Conservation (phyloP, 2,329 filamentous ascomycete species). For the Rhexocercosporidium sp. region DNA sequence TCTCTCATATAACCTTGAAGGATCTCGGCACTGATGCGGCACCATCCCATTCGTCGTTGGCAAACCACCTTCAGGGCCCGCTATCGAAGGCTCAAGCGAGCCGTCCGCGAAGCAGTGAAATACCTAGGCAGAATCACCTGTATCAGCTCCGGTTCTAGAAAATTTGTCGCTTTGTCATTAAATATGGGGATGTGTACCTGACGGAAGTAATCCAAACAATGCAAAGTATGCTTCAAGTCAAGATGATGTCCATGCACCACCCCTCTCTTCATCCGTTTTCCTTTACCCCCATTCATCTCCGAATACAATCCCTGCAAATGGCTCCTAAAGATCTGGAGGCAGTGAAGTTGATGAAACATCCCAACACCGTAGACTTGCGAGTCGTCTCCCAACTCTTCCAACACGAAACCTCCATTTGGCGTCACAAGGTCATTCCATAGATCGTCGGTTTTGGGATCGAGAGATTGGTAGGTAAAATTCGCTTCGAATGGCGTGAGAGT, state of each 20-base stretch:
- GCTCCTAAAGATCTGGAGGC: constrained; percentile 4
- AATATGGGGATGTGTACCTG: constrained; percentile 5
- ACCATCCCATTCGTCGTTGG: constrained; percentile 5
- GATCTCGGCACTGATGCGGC: constrained; percentile 9
- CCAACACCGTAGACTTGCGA: not conserved
- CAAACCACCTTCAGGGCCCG: not conserved
- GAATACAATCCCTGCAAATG: constrained; percentile 1
- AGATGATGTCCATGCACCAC: constrained; percentile 14
- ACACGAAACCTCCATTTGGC: constrained; percentile 3
- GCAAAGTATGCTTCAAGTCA: not conserved
- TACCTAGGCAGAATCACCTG: not conserved
- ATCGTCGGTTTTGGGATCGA: not conserved
- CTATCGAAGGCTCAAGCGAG: not conserved
- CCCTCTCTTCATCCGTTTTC: not conserved
- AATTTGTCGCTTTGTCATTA: no score
- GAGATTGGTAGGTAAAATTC: constrained; percentile 1
- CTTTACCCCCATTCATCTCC: not conserved
- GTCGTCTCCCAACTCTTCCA: not conserved
- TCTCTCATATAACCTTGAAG: not conserved
- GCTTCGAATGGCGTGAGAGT: not conserved
- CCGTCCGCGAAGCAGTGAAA: constrained; percentile 3
- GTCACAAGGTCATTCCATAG: constrained; percentile 7
- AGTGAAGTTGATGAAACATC: constrained; percentile 10
- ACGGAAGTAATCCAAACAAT: constrained; percentile 7
- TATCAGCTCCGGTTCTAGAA: not conserved